Conservation (phyloP, 148 eudicot genomes). For the Amaranthus palmeri region DNA sequence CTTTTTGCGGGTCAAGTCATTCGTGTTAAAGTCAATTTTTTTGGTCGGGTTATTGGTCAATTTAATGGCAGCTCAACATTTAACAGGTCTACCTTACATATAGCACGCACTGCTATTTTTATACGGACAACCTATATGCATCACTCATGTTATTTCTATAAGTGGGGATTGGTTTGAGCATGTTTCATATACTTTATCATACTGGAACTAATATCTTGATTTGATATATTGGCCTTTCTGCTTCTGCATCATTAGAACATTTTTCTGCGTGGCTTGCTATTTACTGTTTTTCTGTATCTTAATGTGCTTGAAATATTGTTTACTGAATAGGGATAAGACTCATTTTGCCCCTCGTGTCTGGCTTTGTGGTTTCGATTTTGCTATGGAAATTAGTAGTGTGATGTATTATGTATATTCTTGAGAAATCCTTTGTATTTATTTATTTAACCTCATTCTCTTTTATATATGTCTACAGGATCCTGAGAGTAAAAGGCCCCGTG, state of each 20-base stretch:
- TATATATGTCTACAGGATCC: constrained; percentile 53
- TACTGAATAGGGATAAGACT: constrained; percentile 5
- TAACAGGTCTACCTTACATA: background rate
- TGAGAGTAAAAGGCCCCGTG: constrained; percentile 89
- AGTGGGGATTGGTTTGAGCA: background rate
- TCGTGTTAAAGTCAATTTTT: too few species aligned
- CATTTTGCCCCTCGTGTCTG: constrained; percentile 5
- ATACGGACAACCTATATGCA: background rate
- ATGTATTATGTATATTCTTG: too few species aligned
- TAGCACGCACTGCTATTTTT: background rate
- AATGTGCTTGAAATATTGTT: constrained; percentile 5
- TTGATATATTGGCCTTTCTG: background rate
- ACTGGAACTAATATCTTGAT: background rate
- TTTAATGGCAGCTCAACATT: too few species aligned
- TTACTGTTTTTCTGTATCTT: constrained; percentile 11
- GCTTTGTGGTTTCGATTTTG: constrained; percentile 7
- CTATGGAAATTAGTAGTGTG: background rate
- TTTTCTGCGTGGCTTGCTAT: background rate
- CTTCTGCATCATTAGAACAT: background rate
- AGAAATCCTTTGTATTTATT: background rate
- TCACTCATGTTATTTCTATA: background rate
- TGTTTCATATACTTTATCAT: background rate
- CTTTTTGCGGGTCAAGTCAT: too few species aligned
- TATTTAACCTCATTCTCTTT: background rate
- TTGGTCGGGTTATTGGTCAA: too few species aligned